phyloP scores from a whole-genome alignment of 805 yeast species.

The Yarrowia keelungensis region DNA sequence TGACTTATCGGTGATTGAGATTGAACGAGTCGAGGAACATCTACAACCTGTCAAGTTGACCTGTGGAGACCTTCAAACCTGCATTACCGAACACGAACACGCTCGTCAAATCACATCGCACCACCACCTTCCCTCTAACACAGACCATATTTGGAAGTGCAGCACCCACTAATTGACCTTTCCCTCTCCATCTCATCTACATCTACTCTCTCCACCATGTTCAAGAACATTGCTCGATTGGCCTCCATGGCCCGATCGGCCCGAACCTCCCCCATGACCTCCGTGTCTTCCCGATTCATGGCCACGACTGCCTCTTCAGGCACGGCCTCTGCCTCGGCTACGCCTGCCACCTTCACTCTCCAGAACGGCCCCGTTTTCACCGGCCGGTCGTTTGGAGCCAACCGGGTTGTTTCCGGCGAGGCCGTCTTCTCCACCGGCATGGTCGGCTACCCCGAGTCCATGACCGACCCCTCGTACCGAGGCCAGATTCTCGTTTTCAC shows the following conservation, averaged over 20 bases:
- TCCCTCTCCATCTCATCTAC: background rate
- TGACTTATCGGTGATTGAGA: constrained; percentile 5
- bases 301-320: constrained; percentile 24
- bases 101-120: background rate
- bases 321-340: constrained; percentile 30
- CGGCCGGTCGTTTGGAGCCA: constrained; percentile 96
- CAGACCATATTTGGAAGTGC: constrained; percentile 40
- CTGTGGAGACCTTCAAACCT: no score
- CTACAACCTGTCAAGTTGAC: no score
- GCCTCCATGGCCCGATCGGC: constrained; percentile 38
- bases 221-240: constrained; percentile 36
- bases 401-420: constrained; percentile 91
- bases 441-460: constrained; percentile 98
- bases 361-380: constrained; percentile 91
- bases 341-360: constrained; percentile 88
- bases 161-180: constrained; percentile 33
- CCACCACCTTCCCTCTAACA: constrained; percentile 14
- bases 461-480: constrained; percentile 97
- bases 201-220: constrained; percentile 12
- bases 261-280: background rate
- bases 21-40: no score
- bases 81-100: background rate
- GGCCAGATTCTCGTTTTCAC: constrained; percentile 98
- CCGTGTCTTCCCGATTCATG: constrained; percentile 11
- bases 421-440: constrained; percentile 97